Evolutionary conservation across 78 protist genomes (phyloP).

Genomic region (Speleostelium caveatum): DNA sequence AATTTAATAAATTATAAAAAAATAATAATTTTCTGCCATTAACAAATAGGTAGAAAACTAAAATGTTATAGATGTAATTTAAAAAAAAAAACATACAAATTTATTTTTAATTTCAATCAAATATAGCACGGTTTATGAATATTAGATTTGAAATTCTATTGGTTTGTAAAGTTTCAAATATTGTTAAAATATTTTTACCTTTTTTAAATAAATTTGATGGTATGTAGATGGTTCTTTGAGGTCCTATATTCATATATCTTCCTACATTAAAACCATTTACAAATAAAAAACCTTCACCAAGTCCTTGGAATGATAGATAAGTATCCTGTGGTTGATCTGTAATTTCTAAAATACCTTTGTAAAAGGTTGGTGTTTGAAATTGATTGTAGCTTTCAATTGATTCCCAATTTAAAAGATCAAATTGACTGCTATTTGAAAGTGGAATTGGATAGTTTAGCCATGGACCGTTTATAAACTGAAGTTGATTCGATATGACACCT

Average conservation of each 20-base stretch:
- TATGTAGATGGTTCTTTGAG: conserved; percentile 61
- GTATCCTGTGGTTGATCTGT: conserved; percentile 7
- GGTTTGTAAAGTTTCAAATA: conserved; percentile 34
- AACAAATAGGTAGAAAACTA: no score
- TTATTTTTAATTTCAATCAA: conserved; percentile 36
- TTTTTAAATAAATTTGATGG: conserved; percentile 26
- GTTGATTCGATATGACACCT: conserved; percentile 24
- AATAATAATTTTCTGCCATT: no score
- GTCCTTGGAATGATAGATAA: conserved; percentile 19
- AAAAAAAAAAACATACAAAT: background rate
- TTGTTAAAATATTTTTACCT: conserved; percentile 61
- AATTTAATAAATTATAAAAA: no score
- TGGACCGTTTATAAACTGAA: conserved; percentile 35
- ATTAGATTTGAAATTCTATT: background rate
- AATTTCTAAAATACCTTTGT: conserved; percentile 12
- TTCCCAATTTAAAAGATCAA: background rate
- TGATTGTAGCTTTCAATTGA: background rate
- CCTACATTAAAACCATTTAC: conserved; percentile 82
- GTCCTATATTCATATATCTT: conserved; percentile 79
- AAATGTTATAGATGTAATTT: background rate
- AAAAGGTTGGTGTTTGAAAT: conserved; percentile 37
- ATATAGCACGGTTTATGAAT: conserved; percentile 40
- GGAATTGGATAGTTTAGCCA: conserved; percentile 43
- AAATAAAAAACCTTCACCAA: conserved; percentile 63
- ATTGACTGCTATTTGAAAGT: background rate